Base-by-base conservation (phyloP, 768 basidiomycete species). In the Pholiota molesta region DNA sequence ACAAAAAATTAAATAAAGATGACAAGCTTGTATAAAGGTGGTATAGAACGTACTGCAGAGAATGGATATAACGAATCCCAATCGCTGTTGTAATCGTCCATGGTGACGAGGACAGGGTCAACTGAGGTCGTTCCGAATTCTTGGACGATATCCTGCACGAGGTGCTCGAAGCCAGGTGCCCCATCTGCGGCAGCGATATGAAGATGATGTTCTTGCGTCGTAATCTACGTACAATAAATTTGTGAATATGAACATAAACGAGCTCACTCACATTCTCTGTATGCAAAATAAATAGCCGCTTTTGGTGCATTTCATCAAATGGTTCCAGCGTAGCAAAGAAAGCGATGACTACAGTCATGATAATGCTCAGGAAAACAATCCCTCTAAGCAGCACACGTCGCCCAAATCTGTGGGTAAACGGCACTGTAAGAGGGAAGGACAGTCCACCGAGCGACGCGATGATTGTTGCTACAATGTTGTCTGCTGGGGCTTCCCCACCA, bases 41-140 rank as follows among this genome's bases (percentile, higher is more conserved):
- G 14, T 37, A 9, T 35, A 52, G 29, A 28, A 39, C 86, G 37
- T 66, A 91, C 92, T 45, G 86, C 77, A 2, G 90, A 90, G 73
- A 93, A 92, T 14, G 92, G 92, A 72, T 90, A 94, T 40, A 96
- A 69, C 1, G 86, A 78, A 72, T 97, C 94, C 95, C 95, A 99
- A 67, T 97, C 94, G 16, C 85, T 76, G 65, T 94, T 95, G 69
- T 88, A 82, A 60, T 92, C 87, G 62, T 91, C 82, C 83, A 94
- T 89, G 2, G 79, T 71, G 7, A 90, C 81, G 0, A 81, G 76
- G 1, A 73, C 71, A 35, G 86, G 78, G 26, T 71, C 71, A 17
- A 69, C 66, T 13, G 75, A 79, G 8, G 74, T 69, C 1, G 69
- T 72, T n/a, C 86, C 86, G 68, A 95, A 92, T 56, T 82, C 72